A percentile compares a stretch with the other conserved stretches of the same genome.
Conservation (phyloP, 495 filamentous ascomycete genomes). For the Talaromyces proteolyticus region DNA sequence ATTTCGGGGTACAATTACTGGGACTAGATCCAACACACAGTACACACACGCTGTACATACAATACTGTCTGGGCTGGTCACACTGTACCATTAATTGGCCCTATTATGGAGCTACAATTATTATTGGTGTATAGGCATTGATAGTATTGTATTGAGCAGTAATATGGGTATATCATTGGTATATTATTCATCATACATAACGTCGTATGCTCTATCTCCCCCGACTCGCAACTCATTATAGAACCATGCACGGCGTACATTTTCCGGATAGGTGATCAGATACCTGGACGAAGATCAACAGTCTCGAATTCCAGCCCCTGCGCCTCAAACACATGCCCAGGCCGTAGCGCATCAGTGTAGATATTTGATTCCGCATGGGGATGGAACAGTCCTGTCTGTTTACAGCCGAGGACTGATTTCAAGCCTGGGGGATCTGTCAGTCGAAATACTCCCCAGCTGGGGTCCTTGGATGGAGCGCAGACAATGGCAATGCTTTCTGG, state of each 20-base stretch:
- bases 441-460: constrained; percentile 88
- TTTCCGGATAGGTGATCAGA: constrained; percentile 5
- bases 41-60: no score
- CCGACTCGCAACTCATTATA: background rate
- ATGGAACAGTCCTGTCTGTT: constrained; percentile 74
- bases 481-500: constrained; percentile 95
- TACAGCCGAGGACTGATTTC: constrained; percentile 70
- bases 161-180: no score
- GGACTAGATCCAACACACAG: no score
- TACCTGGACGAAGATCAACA: constrained; percentile 64
- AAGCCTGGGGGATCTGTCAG: constrained; percentile 90
- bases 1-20: no score
- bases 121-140: no score
- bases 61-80: no score
- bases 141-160: no score
- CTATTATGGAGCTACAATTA: no score
- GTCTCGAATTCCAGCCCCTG: constrained; percentile 69
- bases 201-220: background rate
- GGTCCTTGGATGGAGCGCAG: constrained; percentile 76
- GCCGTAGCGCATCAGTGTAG: constrained; percentile 76
- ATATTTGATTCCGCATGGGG: constrained; percentile 65
- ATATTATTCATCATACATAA: background rate
- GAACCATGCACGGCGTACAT: background rate
- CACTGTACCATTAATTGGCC: no score
- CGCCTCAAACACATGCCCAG: constrained; percentile 82